Evolutionary conservation across 306 rosid species (phyloP), one percentile per base, ranked within the genome.

Genomic region (Nissolia schottii): DNA sequence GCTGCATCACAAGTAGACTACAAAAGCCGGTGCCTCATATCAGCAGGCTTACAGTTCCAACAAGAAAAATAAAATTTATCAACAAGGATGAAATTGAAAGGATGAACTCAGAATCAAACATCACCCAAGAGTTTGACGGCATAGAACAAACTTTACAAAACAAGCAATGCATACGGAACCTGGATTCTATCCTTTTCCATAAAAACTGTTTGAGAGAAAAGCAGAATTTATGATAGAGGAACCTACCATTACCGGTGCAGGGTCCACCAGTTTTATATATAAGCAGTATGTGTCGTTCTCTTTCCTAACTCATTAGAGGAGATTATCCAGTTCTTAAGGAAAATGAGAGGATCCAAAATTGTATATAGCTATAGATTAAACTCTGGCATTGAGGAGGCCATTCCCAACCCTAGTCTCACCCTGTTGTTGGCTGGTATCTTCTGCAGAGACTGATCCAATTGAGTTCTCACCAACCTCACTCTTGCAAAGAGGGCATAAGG

Each of bases 401-500:
- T 73, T 80, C 46, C 77, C 82, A 54, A 57, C 64, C 35, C 68
- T 67, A 62, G 29, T 74, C 53, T 85, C 92, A 27, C 73, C 67
- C 45, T 60, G 77, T 45, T 70, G 84, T 71, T 82, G 96, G 84
- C 58, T 76, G 50, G 70, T 77, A 77, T 74, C 85, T 65, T 79
- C 75, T 19, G 82, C 81, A 2, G 89, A 60, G 40, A 70, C 78
- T 10, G 86, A 64, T 64, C 81, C 77, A 29, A 49, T 37, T 70
- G 61, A 6, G 77, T 76, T 79, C 78, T 85, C 92, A 31, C 90
- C 89, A 20, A 89, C 96, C 56, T 86, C 96, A 54, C 55, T 82
- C 84, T 93, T 93, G 87, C 98, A 93, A 74, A 93, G 98, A 53
- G 98, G 98, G 55, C 98, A 93, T 6, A 83, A 56, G 0, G 98